These are phyloP conservation scores for Yamadazyma phyllophila DNA, from an alignment of 805 yeast genomes.

Conservation along the genomic window DNA sequence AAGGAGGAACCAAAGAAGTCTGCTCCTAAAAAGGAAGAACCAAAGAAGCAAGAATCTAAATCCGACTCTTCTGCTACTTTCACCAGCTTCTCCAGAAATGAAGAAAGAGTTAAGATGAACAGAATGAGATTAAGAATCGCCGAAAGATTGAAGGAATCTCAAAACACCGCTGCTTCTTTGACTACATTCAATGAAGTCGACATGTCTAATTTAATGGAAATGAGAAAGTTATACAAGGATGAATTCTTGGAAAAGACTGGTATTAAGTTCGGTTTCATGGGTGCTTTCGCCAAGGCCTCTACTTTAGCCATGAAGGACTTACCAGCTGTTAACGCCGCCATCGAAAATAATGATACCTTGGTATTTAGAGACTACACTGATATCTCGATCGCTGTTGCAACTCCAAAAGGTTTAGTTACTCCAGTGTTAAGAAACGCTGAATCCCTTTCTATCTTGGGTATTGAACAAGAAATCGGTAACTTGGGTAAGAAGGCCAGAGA, in stretches of 20 bases:
- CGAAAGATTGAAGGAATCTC: conserved; percentile 98
- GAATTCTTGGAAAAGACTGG: conserved; percentile 93
- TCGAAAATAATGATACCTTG: conserved; percentile 87
- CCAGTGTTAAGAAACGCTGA: conserved; percentile 98
- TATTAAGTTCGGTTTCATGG: conserved; percentile 97
- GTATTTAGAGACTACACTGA: conserved; percentile 96
- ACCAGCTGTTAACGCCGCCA: conserved; percentile 94
- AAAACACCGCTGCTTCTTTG: conserved; percentile 96
- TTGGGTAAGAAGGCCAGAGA: conserved; percentile 95
- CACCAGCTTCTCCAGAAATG: conserved; percentile 70
- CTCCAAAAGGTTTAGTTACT: conserved; percentile 98
- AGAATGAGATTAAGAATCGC: conserved; percentile 99
- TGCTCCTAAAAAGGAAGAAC: conserved; percentile 26
- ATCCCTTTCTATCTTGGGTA: conserved; percentile 79
- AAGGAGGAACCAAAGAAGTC: conserved; percentile 20
- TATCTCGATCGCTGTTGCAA: conserved; percentile 95
- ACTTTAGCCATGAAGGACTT: conserved; percentile 90
- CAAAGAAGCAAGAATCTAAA: conserved; percentile 22
- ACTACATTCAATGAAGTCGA: conserved; percentile 98
- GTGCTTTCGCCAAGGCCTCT: conserved; percentile 92
- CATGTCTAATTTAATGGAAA: conserved; percentile 86
- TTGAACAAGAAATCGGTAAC: conserved; percentile 79
- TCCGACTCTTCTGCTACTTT: conserved; percentile 21
- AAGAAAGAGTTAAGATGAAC: conserved; percentile 95
- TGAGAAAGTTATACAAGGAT: conserved; percentile 96